Evolutionary conservation across 1,284 basidiomycete genomes (phyloP).

Genomic region (Inonotus obliquus): DNA sequence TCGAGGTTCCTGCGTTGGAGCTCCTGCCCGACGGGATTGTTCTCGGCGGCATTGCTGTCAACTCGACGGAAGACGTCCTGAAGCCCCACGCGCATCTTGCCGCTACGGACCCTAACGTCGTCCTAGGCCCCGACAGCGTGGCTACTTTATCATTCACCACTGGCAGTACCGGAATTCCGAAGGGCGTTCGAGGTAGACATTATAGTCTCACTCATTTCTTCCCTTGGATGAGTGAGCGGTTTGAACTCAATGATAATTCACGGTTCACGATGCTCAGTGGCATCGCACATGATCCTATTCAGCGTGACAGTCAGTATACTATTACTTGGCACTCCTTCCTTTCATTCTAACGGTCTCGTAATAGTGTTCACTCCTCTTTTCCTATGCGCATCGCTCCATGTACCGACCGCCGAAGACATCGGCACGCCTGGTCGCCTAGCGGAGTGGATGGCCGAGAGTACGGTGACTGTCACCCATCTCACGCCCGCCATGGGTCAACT

Average conservation of each 20-base stretch:
- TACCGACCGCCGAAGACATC: constrained; percentile 97
- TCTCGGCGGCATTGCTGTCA: constrained; percentile 51
- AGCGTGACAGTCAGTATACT: constrained; percentile 82
- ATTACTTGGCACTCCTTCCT: background rate
- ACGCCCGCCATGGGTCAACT: constrained; percentile 99
- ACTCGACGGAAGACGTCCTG: constrained; percentile 46
- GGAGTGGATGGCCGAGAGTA: constrained; percentile 95
- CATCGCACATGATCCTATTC: constrained; percentile 99
- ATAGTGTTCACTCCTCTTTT: constrained; percentile 98
- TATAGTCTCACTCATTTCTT: constrained; percentile 99
- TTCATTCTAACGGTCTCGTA: constrained; percentile 5
- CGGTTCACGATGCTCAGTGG: constrained; percentile 99
- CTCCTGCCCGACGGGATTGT: constrained; percentile 62
- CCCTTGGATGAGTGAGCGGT: constrained; percentile 97
- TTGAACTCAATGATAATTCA: constrained; percentile 70
- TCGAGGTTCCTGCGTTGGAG: constrained; percentile 89
- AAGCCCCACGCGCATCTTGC: constrained; percentile 46
- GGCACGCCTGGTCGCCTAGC: constrained; percentile 95
- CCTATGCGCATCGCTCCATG: constrained; percentile 93
- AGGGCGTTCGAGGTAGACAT: constrained; percentile 94
- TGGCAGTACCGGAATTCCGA: constrained; percentile 97
- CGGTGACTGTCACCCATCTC: constrained; percentile 91
- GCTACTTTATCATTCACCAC: constrained; percentile 97
- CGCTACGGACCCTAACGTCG: constrained; percentile 73
- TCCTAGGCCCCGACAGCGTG: constrained; percentile 90